Evolutionary conservation across 768 basidiomycete genomes (phyloP).

Genomic region (Pisolithus sp.): DNA sequence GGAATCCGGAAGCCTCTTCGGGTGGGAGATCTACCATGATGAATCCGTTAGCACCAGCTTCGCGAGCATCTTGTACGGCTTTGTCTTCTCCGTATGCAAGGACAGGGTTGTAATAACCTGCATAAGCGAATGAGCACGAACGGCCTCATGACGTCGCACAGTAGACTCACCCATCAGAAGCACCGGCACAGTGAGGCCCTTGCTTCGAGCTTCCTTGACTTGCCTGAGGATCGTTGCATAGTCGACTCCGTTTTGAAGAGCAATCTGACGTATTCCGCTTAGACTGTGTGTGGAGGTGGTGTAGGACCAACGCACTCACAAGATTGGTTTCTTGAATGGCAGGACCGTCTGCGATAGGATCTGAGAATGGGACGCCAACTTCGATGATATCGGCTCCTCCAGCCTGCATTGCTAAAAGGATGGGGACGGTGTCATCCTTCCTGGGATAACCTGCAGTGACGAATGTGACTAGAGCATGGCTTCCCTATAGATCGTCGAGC

Average conservation of each 20-base stretch:
- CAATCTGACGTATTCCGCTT: slow-evolving; percentile 46
- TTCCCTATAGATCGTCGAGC: slow-evolving; percentile 34
- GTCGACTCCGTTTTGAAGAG: slow-evolving; percentile 71
- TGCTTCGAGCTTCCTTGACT: slow-evolving; percentile 68
- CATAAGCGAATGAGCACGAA: slow-evolving; percentile 3
- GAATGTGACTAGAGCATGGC: slow-evolving; percentile 71
- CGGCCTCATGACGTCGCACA: not conserved
- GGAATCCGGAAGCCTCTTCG: slow-evolving; percentile 89
- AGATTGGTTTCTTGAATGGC: slow-evolving; percentile 88
- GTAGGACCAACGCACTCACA: slow-evolving; percentile 38
- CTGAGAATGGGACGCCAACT: slow-evolving; percentile 89
- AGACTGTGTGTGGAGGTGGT: not conserved
- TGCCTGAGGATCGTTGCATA: slow-evolving; percentile 65
- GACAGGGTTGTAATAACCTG: slow-evolving; percentile 97
- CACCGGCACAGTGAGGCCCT: slow-evolving; percentile 78
- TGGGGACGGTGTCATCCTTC: slow-evolving; percentile 69
- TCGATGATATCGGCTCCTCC: slow-evolving; percentile 93
- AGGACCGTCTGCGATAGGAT: slow-evolving; percentile 91
- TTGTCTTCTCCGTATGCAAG: slow-evolving; percentile 94
- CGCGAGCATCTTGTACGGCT: slow-evolving; percentile 82
- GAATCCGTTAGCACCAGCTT: slow-evolving; percentile 94
- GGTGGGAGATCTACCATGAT: slow-evolving; percentile 98
- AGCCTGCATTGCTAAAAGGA: slow-evolving; percentile 82
- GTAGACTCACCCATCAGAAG: slow-evolving; percentile 78
- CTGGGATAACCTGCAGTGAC: slow-evolving; percentile 89